Evolutionary conservation across 208 protist species (phyloP), one percentile per base, ranked within the genome.

Genomic region (Crithidia bombi): DNA sequence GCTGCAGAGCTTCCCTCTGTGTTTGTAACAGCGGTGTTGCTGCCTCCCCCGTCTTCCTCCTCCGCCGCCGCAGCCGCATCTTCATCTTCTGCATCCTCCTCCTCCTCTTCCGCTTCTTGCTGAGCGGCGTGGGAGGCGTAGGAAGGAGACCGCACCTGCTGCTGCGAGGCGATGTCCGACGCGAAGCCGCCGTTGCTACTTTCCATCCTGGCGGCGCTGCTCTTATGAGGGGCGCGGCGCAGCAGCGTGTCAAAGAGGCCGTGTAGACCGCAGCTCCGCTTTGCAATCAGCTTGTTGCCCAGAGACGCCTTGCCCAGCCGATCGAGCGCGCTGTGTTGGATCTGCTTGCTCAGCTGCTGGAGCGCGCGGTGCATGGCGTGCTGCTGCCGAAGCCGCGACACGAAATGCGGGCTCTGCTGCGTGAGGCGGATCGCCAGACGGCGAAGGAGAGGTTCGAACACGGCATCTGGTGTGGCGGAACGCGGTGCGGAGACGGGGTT

Each of bases 261-360:
- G 21, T 67, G 65, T 35, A 92, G 61, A 38, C 89, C 89, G 54
- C 84, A 91, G 36, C 72, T 73, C 63, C 78, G 75, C 62, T 76
- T 75, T 23, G 72, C 70, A 32, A 94, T 69, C 21, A 90, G 73
- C 50, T 69, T 72, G 52, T 62, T 86, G 23, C 75, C 78, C 36
- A 84, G 47, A 17, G 76, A 73, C 38, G 82, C 84, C 50, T 84
- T 85, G 25, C 72, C 75, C 35, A 82, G 51, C 19, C 83, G 80
- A 58, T 90, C 84, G 49, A 75, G 62, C 0, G 71, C 41, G 50
- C 72, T 80, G 26, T 78, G 78, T 25, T 81, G 33, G 11, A 87
- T 28, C 26, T 79, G 62, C n/a, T 26, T 35, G 55, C 75, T 78
- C 15, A 91, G 62, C 51, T 61, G 44, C 21, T 78, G 64, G 50